Conservation (phyloP, 805 yeast genomes). For the Spathaspora sp. region DNA sequence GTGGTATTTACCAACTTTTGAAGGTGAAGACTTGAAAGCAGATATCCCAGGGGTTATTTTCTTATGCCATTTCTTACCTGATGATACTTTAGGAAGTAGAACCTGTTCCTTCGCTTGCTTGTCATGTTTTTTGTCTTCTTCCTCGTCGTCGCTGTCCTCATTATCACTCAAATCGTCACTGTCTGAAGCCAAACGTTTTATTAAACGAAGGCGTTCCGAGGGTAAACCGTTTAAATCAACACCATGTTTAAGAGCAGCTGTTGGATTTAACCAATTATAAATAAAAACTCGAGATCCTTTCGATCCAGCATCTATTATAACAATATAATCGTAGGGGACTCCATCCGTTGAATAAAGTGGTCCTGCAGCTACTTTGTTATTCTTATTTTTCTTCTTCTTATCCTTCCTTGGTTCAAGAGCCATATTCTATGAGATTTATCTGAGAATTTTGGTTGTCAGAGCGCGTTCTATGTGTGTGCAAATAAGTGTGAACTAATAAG, state of each 20-base stretch:
- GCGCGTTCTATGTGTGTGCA: too few relatives aligned
- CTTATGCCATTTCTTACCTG: slow-evolving; percentile 44
- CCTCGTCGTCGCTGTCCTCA: slow-evolving; percentile 14
- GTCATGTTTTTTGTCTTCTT: slow-evolving; percentile 9
- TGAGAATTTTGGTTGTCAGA: too few relatives aligned
- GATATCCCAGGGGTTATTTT: slow-evolving; percentile 59
- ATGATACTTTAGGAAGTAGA: slow-evolving; percentile 26
- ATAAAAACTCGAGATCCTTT: slow-evolving; percentile 61
- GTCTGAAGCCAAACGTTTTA: slow-evolving; percentile 8
- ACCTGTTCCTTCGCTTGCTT: slow-evolving; percentile 2
- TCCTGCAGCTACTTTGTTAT: slow-evolving; percentile 18
- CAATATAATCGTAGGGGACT: slow-evolving; percentile 56
- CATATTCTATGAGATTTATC: not conserved
- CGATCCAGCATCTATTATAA: slow-evolving; percentile 64
- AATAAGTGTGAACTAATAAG: too few relatives aligned
- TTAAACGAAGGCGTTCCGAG: slow-evolving; percentile 1
- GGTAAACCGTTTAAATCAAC: slow-evolving; percentile 11
- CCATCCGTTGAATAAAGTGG: slow-evolving; percentile 37
- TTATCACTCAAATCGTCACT: slow-evolving; percentile 2
- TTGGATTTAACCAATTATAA: slow-evolving; percentile 51
- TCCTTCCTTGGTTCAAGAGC: not conserved
- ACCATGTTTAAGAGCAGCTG: slow-evolving; percentile 20
- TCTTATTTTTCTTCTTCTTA: slow-evolving; percentile 4
- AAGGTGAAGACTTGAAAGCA: slow-evolving; percentile 44
- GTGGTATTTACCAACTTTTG: slow-evolving; percentile 50